phyloP scores from a whole-genome alignment of 2,329 filamentous ascomycete genomes.

The Cordyceps sp. region DNA sequence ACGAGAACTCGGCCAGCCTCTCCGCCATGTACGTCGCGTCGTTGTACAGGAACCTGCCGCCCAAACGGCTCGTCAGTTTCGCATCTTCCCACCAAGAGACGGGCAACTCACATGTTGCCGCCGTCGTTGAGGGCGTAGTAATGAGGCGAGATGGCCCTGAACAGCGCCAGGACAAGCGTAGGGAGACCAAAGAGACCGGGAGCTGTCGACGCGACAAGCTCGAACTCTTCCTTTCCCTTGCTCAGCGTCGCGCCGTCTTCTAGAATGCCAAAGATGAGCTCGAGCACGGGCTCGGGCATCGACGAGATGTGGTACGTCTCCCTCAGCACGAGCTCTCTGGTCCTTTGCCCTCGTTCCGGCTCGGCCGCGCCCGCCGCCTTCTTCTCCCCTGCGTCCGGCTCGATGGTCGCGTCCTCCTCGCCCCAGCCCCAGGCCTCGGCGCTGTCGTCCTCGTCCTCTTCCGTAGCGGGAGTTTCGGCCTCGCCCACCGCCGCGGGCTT shows the following conservation, averaged over 20 bases:
- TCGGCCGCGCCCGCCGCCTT: constrained; percentile 4
- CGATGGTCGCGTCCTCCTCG: constrained; percentile 37
- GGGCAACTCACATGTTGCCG: constrained; percentile 43
- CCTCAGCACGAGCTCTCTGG: constrained; percentile 56
- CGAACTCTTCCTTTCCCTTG: constrained; percentile 29
- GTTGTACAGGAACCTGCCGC: constrained; percentile 48
- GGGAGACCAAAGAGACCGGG: constrained; percentile 56
- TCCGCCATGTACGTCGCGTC: constrained; percentile 49
- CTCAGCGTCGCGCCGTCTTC: constrained; percentile 47
- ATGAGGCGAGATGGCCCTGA: constrained; percentile 57
- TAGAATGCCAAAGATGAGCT: constrained; percentile 41
- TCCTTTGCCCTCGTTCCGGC: constrained; percentile 12
- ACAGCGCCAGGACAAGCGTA: constrained; percentile 59
- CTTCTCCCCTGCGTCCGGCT: constrained; percentile 6
- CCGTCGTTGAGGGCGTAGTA: constrained; percentile 49
- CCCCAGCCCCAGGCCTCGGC: constrained; percentile 75
- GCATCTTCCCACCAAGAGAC: too few relatives aligned
- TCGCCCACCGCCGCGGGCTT: constrained; percentile 5
- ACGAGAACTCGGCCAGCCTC: constrained; percentile 29
- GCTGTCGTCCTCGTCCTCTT: constrained; percentile 26
- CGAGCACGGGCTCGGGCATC: constrained; percentile 64
- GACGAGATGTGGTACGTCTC: constrained; percentile 83
- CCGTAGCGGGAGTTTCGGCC: too few relatives aligned
- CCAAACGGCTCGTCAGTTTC: neutral
- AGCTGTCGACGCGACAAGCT: constrained; percentile 50